Evolutionary conservation across 768 basidiomycete genomes (phyloP).

Genomic region (Tulasnella sp.): DNA sequence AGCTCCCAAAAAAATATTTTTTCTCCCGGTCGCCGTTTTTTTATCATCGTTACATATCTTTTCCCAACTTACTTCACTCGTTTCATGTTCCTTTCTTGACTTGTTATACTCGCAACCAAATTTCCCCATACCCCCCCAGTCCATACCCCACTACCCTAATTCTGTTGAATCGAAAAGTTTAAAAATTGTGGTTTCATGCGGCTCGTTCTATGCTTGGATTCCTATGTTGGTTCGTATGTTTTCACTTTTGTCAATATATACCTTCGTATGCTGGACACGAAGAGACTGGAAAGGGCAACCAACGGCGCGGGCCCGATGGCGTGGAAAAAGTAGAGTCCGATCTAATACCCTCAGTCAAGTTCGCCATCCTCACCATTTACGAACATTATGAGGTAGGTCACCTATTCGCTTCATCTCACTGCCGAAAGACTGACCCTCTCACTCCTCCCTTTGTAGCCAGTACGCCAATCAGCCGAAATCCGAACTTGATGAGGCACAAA

Average conservation of each 20-base stretch:
- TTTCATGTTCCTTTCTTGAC: background rate
- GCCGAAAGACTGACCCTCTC: background rate
- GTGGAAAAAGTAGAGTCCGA: slow-evolving; percentile 17
- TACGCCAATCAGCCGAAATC: slow-evolving; percentile 96
- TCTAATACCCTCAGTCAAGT: background rate
- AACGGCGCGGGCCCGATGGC: background rate
- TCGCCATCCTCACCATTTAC: slow-evolving; percentile 9
- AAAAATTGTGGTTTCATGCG: background rate
- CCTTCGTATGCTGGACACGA: background rate
- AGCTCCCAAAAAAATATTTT: background rate
- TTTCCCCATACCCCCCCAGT: background rate
- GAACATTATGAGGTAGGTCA: slow-evolving; percentile 17
- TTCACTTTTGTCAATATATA: background rate
- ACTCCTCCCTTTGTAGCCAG: slow-evolving; percentile 55
- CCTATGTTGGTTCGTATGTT: background rate
- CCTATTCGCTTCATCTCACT: background rate
- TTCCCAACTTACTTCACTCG: slow-evolving; percentile 1
- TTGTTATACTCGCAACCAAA: background rate
- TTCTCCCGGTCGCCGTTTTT: background rate
- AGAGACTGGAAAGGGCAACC: too few relatives aligned
- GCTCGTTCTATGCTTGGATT: background rate
- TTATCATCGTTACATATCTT: slow-evolving; percentile 10
- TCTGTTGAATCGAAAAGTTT: slow-evolving; percentile 1
- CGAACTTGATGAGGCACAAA: slow-evolving; percentile 94
- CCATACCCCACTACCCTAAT: slow-evolving; percentile 4